Evolutionary conservation across 139 green algal genomes (phyloP), one percentile per base, ranked within the genome.

Genomic region (Micromonas pusilla): DNA sequence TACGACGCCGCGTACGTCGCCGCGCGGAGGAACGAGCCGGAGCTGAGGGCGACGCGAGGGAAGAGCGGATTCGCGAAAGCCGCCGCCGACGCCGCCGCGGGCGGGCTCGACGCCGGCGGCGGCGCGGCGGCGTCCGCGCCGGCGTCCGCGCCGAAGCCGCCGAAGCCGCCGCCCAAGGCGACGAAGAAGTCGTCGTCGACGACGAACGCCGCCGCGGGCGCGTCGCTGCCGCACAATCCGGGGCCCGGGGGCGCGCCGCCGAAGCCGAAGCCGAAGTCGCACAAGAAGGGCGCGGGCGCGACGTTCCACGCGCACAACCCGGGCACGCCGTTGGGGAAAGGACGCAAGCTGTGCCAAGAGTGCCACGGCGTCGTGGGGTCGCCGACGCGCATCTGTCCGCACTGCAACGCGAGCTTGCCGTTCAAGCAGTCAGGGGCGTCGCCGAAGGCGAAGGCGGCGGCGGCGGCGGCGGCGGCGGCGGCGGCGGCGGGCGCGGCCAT

Each of bases 301-400:
- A 16, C 16, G 45, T 57, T 57, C 45, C 9, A 9, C 9, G 9
- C 45, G 45, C 45, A 57, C 21, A 78, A 68, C 45, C 25, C n/a
- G 26, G 72, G 72, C 16, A 52, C 64, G 34, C 25, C 32, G 9
- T 1, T 82, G 25, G 77, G 77, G 0, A 82, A 82, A 37, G 77
- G 77, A 1, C 66, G 52, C 37, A 82, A 82, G 70, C 39, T 78
- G 20, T 82, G 77, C 38, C 65, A 45, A 32, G 37, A 62, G 28
- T 82, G 77, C 70, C 28, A 57, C 39, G 31, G 37, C 21, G 52
- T 78, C 6, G 66, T 78, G 2, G 77, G 77, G 1, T 82, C 77
- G 21, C 77, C 77, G 23, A 77, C 77, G 45, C 77, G 77, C 28
- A 52, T 82, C 26, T 82, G 77, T 67, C 77, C 77, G 1, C 68